Percentiles rank a stretch among this genome's conserved stretches.
Conservation (phyloP, 495 filamentous ascomycete species). For the Lichina pygmaea region DNA sequence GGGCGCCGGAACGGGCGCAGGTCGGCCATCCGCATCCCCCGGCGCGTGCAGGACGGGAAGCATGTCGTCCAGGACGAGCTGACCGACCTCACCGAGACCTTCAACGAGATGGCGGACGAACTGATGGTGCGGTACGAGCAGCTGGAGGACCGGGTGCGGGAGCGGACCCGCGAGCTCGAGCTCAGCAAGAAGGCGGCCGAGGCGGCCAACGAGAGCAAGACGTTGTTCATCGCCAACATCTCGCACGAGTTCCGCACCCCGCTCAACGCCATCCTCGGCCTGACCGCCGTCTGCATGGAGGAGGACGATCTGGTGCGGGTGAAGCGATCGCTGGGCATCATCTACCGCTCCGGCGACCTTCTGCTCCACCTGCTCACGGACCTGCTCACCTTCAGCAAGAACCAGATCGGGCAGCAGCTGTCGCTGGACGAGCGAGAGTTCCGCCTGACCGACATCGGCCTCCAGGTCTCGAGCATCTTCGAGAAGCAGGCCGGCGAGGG, state of each 20-base stretch:
- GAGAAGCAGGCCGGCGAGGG: slow-evolving; percentile 67
- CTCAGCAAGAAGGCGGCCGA: slow-evolving; percentile 77
- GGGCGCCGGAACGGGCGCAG: slow-evolving; percentile 7
- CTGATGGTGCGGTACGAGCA: slow-evolving; percentile 60
- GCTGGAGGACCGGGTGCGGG: slow-evolving; percentile 57
- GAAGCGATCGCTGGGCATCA: slow-evolving; percentile 54
- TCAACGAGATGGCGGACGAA: slow-evolving; percentile 87
- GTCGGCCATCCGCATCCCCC: slow-evolving; percentile 47
- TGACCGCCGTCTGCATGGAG: slow-evolving; percentile 77
- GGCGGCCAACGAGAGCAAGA: slow-evolving; percentile 82
- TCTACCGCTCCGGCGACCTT: slow-evolving; percentile 78
- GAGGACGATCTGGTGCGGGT: slow-evolving; percentile 53
- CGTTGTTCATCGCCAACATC: slow-evolving; percentile 85
- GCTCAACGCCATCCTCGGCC: slow-evolving; percentile 76
- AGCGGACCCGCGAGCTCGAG: slow-evolving; percentile 63
- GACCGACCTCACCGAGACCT: slow-evolving; percentile 62
- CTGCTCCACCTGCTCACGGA: slow-evolving; percentile 75
- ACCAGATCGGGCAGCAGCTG: slow-evolving; percentile 63
- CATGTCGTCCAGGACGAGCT: slow-evolving; percentile 64
- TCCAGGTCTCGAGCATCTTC: slow-evolving; percentile 63
- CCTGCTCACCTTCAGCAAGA: slow-evolving; percentile 75
- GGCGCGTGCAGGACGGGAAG: slow-evolving; percentile 47
- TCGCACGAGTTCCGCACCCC: slow-evolving; percentile 87
- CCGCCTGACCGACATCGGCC: slow-evolving; percentile 45
- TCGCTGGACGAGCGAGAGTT: slow-evolving; percentile 70